These are phyloP conservation scores for Penicillium rolfsii DNA, from an alignment of 2,329 filamentous ascomycete genomes.

Conservation along the genomic window DNA sequence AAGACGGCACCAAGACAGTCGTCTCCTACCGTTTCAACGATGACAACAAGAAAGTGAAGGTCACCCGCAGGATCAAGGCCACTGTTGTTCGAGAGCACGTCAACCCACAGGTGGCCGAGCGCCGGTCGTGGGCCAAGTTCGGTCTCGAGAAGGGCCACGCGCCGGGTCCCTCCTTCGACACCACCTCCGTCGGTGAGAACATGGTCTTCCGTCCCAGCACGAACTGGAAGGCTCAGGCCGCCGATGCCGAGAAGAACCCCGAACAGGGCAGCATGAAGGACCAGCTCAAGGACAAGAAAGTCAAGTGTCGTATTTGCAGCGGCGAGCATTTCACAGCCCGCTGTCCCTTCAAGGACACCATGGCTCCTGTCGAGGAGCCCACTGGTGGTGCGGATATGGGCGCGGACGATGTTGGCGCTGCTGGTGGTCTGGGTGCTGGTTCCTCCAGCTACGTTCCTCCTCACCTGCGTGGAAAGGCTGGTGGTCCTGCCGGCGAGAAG, in stretches of 20 bases:
- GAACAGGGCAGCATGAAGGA: constrained; percentile 67
- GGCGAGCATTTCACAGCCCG: constrained; percentile 99
- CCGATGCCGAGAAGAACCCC: constrained; percentile 62
- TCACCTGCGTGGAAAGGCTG: constrained; percentile 73
- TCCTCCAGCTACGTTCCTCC: constrained; percentile 93
- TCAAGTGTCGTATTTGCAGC: constrained; percentile 98
- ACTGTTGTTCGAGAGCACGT: constrained; percentile 90
- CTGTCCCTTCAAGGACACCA: constrained; percentile 99
- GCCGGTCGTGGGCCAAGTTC: constrained; percentile 92
- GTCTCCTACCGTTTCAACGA: constrained; percentile 91
- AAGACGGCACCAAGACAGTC: constrained; percentile 96
- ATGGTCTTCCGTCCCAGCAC: constrained; percentile 92
- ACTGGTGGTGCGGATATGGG: constrained; percentile 47
- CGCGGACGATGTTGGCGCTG: constrained; percentile 50
- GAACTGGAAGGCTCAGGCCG: constrained; percentile 92
- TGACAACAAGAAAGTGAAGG: constrained; percentile 93
- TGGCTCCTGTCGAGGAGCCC: constrained; percentile 69
- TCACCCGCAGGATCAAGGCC: constrained; percentile 90
- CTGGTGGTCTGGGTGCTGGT: constrained; percentile 64
- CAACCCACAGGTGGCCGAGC: constrained; percentile 94
- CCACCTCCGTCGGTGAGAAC: constrained; percentile 94
- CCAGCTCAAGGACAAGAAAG: constrained; percentile 94
- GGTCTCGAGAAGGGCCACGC: constrained; percentile 84
- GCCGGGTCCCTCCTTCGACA: constrained; percentile 80
- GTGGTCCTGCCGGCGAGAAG: constrained; percentile 67